Percentiles rank a stretch among this genome's conserved stretches.
Evolutionary conservation across 2,329 filamentous ascomycete species (phyloP).

Genomic region (Diplocarpon rosae): DNA sequence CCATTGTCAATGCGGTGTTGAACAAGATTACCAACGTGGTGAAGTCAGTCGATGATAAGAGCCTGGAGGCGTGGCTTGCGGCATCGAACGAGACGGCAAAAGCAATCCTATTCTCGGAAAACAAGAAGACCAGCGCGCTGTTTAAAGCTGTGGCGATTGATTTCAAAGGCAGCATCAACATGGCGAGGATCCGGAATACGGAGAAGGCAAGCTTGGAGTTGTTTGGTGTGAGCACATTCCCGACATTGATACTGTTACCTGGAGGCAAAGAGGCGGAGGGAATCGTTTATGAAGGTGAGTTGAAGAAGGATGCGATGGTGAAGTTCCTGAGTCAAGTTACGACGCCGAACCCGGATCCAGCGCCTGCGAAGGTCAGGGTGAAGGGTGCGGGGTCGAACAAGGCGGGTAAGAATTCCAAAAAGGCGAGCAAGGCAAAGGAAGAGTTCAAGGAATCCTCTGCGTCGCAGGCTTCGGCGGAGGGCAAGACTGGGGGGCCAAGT

Average conservation of each 20-base stretch:
- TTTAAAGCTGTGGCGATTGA: constrained; percentile 82
- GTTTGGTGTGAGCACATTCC: constrained; percentile 70
- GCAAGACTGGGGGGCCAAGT: constrained; percentile 34
- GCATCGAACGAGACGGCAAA: constrained; percentile 61
- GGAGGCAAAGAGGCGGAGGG: constrained; percentile 53
- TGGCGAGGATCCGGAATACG: constrained; percentile 64
- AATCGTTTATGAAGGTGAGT: constrained; percentile 66
- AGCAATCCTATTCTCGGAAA: constrained; percentile 86
- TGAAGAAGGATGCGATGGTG: constrained; percentile 75
- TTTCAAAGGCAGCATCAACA: constrained; percentile 66
- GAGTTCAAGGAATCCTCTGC: constrained; percentile 39
- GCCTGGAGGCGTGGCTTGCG: constrained; percentile 62
- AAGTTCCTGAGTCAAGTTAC: constrained; percentile 73
- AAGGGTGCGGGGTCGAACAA: constrained; percentile 26
- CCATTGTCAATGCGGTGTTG: constrained; percentile 74
- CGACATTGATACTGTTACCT: constrained; percentile 69
- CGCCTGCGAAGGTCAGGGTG: constrained; percentile 35
- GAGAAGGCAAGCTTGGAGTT: constrained; percentile 67
- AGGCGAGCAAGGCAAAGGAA: constrained; percentile 33
- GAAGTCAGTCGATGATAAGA: constrained; percentile 67
- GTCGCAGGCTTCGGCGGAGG: constrained; percentile 39
- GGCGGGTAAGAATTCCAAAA: constrained; percentile 21
- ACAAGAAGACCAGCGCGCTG: constrained; percentile 75
- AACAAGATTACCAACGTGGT: constrained; percentile 90
- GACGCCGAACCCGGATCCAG: constrained; percentile 67